Evolutionary conservation across 1,284 basidiomycete genomes (phyloP).

Genomic region (Jaminaea rosea): DNA sequence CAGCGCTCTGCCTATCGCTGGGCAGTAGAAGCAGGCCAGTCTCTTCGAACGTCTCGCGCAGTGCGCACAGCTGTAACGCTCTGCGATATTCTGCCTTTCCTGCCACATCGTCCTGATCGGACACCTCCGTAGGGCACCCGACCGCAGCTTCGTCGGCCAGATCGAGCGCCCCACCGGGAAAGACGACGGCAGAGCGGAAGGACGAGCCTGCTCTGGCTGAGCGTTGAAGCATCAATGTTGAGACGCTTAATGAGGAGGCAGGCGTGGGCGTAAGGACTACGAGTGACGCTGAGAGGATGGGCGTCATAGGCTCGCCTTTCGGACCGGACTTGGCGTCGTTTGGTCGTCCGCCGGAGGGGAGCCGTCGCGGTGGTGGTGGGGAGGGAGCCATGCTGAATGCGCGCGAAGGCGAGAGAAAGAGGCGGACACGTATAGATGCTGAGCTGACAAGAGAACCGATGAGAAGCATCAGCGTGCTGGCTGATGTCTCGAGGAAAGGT

Average conservation of each 20-base stretch:
- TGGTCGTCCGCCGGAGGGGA: background rate
- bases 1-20: slow-evolving; percentile 2
- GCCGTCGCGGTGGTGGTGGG: no score
- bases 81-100: slow-evolving; percentile 17
- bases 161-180: slow-evolving; percentile 37
- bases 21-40: slow-evolving; percentile 32
- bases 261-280: slow-evolving; percentile 17
- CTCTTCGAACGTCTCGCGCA: slow-evolving; percentile 41
- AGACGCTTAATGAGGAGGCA: slow-evolving; percentile 9
- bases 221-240: slow-evolving; percentile 32
- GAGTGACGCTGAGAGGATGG: slow-evolving; percentile 33
- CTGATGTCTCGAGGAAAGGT: no score
- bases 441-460: no score
- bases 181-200: slow-evolving; percentile 39
- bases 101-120: background rate
- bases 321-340: slow-evolving; percentile 9
- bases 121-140: slow-evolving; percentile 2
- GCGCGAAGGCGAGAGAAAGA: no score
- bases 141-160: slow-evolving; percentile 21
- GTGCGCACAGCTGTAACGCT: slow-evolving; percentile 28
- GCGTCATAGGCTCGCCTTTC: slow-evolving; percentile 34
- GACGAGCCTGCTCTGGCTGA: slow-evolving; percentile 28
- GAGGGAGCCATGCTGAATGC: no score
- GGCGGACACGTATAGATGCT: no score
- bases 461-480: no score